Percentiles rank a stretch among this genome's conserved stretches.
These are phyloP conservation scores for Cyclotella atomus DNA, from an alignment of 108 stramenopile species.

Conservation along the genomic window DNA sequence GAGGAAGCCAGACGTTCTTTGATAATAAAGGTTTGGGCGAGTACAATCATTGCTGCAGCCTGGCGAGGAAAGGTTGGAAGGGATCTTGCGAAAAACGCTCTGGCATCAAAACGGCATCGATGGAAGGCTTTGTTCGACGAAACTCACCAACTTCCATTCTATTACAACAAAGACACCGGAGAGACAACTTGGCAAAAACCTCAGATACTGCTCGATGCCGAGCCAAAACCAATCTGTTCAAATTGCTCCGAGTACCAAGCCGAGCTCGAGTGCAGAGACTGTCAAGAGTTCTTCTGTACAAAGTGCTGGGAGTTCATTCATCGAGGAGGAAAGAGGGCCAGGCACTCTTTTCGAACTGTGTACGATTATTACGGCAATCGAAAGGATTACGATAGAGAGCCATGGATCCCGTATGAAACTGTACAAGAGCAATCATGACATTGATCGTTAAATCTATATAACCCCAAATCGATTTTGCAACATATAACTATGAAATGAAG, in stretches of 20 bases:
- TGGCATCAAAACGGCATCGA: slow-evolving; percentile 37
- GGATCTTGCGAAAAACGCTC: slow-evolving; percentile 12
- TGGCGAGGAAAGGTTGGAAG: slow-evolving; percentile 59
- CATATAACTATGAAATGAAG: no score
- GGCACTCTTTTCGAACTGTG: slow-evolving; percentile 23
- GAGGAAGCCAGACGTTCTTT: slow-evolving; percentile 27
- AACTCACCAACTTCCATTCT: slow-evolving; percentile 54
- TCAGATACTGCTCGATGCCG: slow-evolving; percentile 75
- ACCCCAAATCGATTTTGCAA: no score
- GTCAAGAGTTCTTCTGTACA: slow-evolving; percentile 75
- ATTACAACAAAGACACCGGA: slow-evolving; percentile 82
- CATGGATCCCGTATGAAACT: no score
- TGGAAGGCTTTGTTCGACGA: slow-evolving; percentile 75
- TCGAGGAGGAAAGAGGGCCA: slow-evolving; percentile 9
- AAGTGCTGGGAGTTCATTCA: slow-evolving; percentile 51
- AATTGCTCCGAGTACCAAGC: slow-evolving; percentile 73
- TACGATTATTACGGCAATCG: slow-evolving; percentile 38
- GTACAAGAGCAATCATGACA: no score
- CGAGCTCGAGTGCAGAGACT: slow-evolving; percentile 66
- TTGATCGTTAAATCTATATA: no score
- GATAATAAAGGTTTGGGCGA: slow-evolving; percentile 34
- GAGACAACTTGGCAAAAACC: slow-evolving; percentile 87
- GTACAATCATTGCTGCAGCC: slow-evolving; percentile 37
- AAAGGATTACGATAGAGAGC: slow-evolving; percentile 26
- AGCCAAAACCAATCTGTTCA: slow-evolving; percentile 69